Conservation (phyloP, 805 yeast genomes). For the Citeromyces matritensis region DNA sequence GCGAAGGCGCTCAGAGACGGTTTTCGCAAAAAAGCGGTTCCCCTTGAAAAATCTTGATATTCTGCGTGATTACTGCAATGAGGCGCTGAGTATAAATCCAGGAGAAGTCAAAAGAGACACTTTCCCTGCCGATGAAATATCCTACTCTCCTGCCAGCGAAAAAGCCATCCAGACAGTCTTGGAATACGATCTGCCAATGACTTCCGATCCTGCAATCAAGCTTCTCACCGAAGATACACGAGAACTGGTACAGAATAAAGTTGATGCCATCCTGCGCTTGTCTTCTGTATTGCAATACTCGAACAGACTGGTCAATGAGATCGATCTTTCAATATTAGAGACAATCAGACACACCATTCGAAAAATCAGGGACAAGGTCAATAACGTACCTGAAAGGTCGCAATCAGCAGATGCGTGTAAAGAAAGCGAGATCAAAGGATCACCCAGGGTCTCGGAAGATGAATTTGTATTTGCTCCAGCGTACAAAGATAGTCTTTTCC, state of each 20-base stretch:
- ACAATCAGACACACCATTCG: conserved; percentile 50
- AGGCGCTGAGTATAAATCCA: conserved; percentile 58
- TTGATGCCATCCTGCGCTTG: conserved; percentile 54
- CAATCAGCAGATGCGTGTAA: too few species aligned
- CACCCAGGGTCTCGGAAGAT: too few species aligned
- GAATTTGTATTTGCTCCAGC: too few species aligned
- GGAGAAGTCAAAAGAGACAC: conserved; percentile 31
- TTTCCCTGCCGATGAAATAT: conserved; percentile 11
- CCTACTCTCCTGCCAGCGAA: conserved; percentile 46
- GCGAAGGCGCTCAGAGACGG: conserved; percentile 23
- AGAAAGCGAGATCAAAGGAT: too few species aligned
- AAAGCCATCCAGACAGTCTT: conserved; percentile 32
- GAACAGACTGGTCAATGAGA: conserved; percentile 64
- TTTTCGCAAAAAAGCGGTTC: conserved; percentile 26
- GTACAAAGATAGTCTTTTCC: too few species aligned
- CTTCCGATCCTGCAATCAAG: conserved; percentile 52
- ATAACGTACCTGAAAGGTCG: conserved; percentile 4
- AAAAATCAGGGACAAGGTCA: conserved; percentile 24
- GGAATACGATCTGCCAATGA: conserved; percentile 23
- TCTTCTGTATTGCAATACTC: conserved; percentile 65
- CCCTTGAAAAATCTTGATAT: conserved; percentile 48
- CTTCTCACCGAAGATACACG: conserved; percentile 56
- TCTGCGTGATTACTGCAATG: conserved; percentile 53
- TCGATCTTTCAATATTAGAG: conserved; percentile 50
- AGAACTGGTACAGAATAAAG: conserved; percentile 40